Evolutionary conservation across 805 yeast genomes (phyloP), one percentile per base, ranked within the genome.

Genomic region (Ogataea chonburiensis): DNA sequence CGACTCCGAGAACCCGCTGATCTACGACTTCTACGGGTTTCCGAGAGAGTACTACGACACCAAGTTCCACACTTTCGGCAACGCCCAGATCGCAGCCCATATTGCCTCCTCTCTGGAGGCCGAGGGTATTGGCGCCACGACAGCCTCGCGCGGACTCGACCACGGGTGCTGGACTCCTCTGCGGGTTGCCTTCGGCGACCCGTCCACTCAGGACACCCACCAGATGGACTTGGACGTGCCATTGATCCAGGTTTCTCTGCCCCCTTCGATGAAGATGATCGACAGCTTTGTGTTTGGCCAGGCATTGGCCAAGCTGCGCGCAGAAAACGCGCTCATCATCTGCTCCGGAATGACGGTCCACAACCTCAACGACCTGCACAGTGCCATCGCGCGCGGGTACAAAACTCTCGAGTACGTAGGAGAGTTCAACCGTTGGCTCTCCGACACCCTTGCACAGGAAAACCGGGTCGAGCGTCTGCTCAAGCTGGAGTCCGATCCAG

Each of bases 81-180:
- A 73, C 34, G 32, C 54, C 1, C 49, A 49, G 7, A 38, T 81
- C 4, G 75, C 85, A 0, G 36, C 64, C 13, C 60, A 67, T 34
- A 61, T 84, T 15, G 61, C 64, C 18, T 49, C 62, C 2, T 55
- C 67, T 2, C 60, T 83, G 14, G 46, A 49, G 9, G 47, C 53
- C 5, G 44, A 57, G 15, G 82, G 80, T 0, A 63, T 80, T 32
- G 47, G 61, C 3, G 59, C 78, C 0, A 58, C 60, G 17, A 41
- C 75, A 7, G 65, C 71, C 0, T 54, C 61, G n/a, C 64, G 93
- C 38, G 93, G 93, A 7, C 58, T 86, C 15, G 95, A 85, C 54
- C 94, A 85, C 60, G 95, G 95, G 5, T 80, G 70, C 6, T 85
- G 91, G 87, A 88, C 81, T 5, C 91, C 91, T 1, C 67, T 80